Evolutionary conservation across 1,139 yeast genomes (phyloP), one percentile per base, ranked within the genome.

Genomic region (Tardiomyces depauwii): DNA sequence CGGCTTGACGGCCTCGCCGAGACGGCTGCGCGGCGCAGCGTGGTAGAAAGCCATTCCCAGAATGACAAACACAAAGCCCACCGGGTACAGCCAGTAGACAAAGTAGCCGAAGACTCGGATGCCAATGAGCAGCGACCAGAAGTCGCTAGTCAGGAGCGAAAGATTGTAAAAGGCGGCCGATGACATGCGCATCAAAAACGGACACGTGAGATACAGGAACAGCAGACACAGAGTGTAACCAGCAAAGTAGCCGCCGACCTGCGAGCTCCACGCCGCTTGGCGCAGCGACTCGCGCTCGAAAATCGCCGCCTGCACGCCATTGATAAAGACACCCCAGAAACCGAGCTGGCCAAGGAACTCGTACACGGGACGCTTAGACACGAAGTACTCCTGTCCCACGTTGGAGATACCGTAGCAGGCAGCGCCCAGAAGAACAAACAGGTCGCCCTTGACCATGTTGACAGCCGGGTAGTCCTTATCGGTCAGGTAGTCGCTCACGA

Each of bases 91-190:
- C 73, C 74, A 70, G 58, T 52, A 69, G 1, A 70, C 71, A 36
- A 58, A 57, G 57, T 70, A 70, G 18, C 70, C 70, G 55, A 70
- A 70, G 12, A 70, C 71, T 47, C 62, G 55, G 44, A 67, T 58
- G 14, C 74, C 74, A 40, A 70, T 64, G 18, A 70, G 50, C 50
- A 70, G 51, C 9, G 72, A 65, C 74, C 74, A 70, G 57, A 70
- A 70, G 52, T 70, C 73, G 28, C 68, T 61, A 12, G 74, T 70
- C 42, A 70, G 58, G 38, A 69, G 49, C 21, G 71, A 67, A 47
- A 70, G 54, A 55, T 70, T 70, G 59, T 70, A 70, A 51, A 70
- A 70, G 13, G 73, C 72, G 12, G 73, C 73, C 7, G 72, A 66
- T 10, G 73, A 65, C 68, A 70, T 67, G 42, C 74, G 58, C 58